These are phyloP conservation scores for Neodidymelliopsis sp. DNA, from an alignment of 2,329 filamentous ascomycete species.

Conservation along the genomic window DNA sequence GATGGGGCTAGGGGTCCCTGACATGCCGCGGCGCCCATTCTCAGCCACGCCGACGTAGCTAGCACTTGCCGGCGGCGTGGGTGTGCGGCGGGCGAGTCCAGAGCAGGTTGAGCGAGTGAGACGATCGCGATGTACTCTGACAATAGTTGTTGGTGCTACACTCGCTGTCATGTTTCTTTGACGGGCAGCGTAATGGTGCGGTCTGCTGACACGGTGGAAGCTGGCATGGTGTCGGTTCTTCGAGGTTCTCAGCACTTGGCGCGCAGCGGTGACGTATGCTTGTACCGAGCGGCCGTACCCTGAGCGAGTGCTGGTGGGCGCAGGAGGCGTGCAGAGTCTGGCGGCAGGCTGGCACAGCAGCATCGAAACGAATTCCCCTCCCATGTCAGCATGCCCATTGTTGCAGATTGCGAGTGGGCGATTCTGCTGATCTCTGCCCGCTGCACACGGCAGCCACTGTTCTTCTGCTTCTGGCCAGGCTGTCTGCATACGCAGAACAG, in stretches of 20 bases:
- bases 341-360: constrained; percentile 1
- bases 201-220: too few species aligned
- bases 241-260: not conserved
- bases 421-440: too few species aligned
- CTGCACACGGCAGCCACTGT: not conserved
- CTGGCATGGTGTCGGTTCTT: not conserved
- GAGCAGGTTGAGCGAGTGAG: not conserved
- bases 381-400: too few species aligned
- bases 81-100: not conserved
- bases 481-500: constrained; percentile 5
- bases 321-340: constrained; percentile 7
- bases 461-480: not conserved
- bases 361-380: too few species aligned
- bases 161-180: too few species aligned
- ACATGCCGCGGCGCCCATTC: too few species aligned
- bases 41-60: constrained; percentile 10
- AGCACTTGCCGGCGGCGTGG: constrained; percentile 1
- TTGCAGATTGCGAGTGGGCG: too few species aligned
- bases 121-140: not conserved
- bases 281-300: not conserved
- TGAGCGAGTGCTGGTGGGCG: not conserved
- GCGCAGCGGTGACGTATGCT: constrained; percentile 10
- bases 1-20: not conserved
- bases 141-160: too few species aligned
- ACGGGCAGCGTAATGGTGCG: too few species aligned